phyloP scores from a whole-genome alignment of 2,329 filamentous ascomycete genomes.

The Daldinia sp. region DNA sequence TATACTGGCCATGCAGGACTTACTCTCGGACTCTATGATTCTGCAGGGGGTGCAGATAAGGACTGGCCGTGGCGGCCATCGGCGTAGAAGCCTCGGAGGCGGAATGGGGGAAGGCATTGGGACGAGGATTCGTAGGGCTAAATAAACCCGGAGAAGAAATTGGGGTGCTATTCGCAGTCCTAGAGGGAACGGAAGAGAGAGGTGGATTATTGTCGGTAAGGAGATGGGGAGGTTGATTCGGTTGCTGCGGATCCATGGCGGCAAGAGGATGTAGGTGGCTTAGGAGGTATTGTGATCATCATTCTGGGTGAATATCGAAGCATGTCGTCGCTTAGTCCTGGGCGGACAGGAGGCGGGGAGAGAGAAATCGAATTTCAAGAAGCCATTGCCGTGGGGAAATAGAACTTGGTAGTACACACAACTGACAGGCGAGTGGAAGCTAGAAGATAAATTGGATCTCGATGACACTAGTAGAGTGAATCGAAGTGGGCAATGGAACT shows the following conservation, averaged over 20 bases:
- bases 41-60: constrained; percentile 77
- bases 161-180: constrained; percentile 68
- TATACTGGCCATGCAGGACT: constrained; percentile 52
- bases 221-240: constrained; percentile 53
- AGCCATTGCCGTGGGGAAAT: constrained; percentile 30
- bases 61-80: constrained; percentile 63
- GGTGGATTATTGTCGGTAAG: constrained; percentile 53
- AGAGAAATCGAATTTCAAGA: constrained; percentile 25
- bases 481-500: constrained; percentile 20
- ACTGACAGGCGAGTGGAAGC: constrained; percentile 18
- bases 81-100: constrained; percentile 68
- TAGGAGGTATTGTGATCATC: constrained; percentile 47
- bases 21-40: constrained; percentile 81
- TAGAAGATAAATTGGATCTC: constrained; percentile 30
- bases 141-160: constrained; percentile 72
- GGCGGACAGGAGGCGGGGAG: constrained; percentile 27
- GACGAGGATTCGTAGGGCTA: constrained; percentile 62
- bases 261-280: constrained; percentile 43
- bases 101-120: constrained; percentile 57
- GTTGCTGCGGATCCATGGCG: constrained; percentile 52
- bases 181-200: constrained; percentile 57
- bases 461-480: constrained; percentile 26
- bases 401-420: constrained; percentile 27
- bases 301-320: constrained; percentile 49
- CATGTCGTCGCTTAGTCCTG: constrained; percentile 47